These are phyloP conservation scores for Immersiporthe knoxdaviesiana DNA, from an alignment of 2,329 filamentous ascomycete genomes.

Conservation along the genomic window DNA sequence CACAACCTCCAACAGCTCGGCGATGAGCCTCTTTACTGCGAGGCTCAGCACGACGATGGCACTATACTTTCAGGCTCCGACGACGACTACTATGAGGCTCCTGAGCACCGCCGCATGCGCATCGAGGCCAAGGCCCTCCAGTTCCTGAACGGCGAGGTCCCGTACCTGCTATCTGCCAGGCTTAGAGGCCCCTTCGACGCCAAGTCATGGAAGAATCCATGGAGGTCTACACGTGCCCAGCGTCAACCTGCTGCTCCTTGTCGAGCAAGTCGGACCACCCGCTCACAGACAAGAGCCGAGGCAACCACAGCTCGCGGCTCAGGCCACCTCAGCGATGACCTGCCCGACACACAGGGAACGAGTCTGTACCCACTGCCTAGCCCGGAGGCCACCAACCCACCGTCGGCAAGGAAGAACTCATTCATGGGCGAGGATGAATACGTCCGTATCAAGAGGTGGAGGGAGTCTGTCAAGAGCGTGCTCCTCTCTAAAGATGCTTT, in stretches of 20 bases:
- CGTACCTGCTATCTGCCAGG: constrained; percentile 62
- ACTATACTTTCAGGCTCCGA: constrained; percentile 61
- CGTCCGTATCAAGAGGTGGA: constrained; percentile 27
- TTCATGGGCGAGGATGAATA: constrained; percentile 27
- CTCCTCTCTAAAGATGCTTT: constrained; percentile 23
- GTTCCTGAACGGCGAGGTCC: constrained; percentile 59
- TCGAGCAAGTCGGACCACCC: constrained; percentile 29
- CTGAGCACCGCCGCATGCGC: constrained; percentile 52
- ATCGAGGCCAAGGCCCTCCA: constrained; percentile 63
- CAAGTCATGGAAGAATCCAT: constrained; percentile 56
- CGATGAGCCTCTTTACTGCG: constrained; percentile 52
- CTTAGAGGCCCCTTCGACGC: constrained; percentile 65
- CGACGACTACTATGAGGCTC: constrained; percentile 54
- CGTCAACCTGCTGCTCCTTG: neutral
- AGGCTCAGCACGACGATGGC: constrained; percentile 48
- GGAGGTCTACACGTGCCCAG: constrained; percentile 42
- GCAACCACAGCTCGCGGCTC: neutral
- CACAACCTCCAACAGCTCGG: constrained; percentile 18
- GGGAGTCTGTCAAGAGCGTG: constrained; percentile 25
- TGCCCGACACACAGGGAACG: constrained; percentile 25
- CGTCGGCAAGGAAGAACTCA: constrained; percentile 34
- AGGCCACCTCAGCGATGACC: constrained; percentile 7
- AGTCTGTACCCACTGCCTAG: constrained; percentile 32
- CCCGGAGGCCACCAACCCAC: constrained; percentile 33
- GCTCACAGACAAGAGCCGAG: constrained; percentile 31